phyloP scores from a whole-genome alignment of 495 filamentous ascomycete genomes.

The Thermochaetoides thermophila region DNA sequence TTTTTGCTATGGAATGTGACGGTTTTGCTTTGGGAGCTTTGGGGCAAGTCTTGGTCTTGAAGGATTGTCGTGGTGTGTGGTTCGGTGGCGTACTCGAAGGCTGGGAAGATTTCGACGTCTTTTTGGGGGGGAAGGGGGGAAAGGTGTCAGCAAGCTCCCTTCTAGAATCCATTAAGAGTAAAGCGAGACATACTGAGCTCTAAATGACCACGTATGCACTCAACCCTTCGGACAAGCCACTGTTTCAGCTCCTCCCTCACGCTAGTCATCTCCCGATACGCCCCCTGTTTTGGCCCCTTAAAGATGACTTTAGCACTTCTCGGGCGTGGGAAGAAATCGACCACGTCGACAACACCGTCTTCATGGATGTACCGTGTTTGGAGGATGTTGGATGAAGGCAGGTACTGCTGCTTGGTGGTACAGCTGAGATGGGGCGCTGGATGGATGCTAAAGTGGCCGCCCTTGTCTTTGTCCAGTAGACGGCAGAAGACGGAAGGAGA shows the following conservation, averaged over 20 bases:
- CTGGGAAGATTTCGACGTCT: constrained; percentile 53
- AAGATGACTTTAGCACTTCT: constrained; percentile 28
- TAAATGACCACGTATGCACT: constrained; percentile 50
- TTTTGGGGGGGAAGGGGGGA: neutral
- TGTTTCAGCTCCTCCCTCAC: constrained; percentile 41
- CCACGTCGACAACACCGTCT: constrained; percentile 51
- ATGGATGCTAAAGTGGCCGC: constrained; percentile 52
- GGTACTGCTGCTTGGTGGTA: constrained; percentile 55
- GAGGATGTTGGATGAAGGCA: constrained; percentile 54
- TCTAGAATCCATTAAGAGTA: neutral
- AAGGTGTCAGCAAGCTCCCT: neutral
- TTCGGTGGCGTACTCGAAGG: constrained; percentile 52
- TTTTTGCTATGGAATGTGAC: constrained; percentile 44
- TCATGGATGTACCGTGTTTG: constrained; percentile 59
- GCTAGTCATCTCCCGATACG: constrained; percentile 35
- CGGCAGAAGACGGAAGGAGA: constrained; percentile 53
- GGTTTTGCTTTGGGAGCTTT: constrained; percentile 36
- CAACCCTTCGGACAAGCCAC: constrained; percentile 50
- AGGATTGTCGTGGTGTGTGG: constrained; percentile 38
- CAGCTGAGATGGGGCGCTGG: constrained; percentile 29
- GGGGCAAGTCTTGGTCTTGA: constrained; percentile 19
- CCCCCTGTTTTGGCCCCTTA: constrained; percentile 28
- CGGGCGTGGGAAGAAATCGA: constrained; percentile 58
- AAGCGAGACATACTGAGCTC: constrained; percentile 28
- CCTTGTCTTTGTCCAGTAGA: constrained; percentile 54